Base-by-base conservation (phyloP, 2,329 filamentous ascomycete genomes). In the Monilinia aucupariae region DNA sequence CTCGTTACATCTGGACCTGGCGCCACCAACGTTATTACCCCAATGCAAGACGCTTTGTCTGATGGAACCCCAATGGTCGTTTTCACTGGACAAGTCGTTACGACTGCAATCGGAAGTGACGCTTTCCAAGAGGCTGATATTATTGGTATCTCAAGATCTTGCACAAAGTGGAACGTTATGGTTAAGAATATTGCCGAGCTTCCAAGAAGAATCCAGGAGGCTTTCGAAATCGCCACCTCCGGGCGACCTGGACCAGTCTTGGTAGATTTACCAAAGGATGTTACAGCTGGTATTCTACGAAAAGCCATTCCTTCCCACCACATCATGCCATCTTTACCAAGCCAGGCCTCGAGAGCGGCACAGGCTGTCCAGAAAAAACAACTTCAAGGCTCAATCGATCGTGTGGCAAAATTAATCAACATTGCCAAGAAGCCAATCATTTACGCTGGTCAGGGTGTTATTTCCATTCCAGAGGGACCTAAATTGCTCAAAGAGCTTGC, bases 111-210 rank as follows among this genome's bases (percentile, higher is more conserved):
- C 76, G 94, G 94, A 66, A 96, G 90, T 67, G 93, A 97, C 75
- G 91, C 92, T 63, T 97, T 97, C 83, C 94, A 99, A 76, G 94
- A 97, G 78, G 92, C 92, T 64, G 94, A 99, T 74, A 87, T 96
- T 43, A 82, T 97, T 64, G 93, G 93, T 70, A 97, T 99, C 76
- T 96, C 91, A 41, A 85, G 93, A 72, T 87, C 92, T 25, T 97
- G 92, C 82, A 97, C 92, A 70, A 97, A 97, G 81, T 99, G 94
- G 94, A 97, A 97, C 72, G 91, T 96, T 65, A 96, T 97, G 92
- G 91, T 97, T 55, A 97, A 96, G 83, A 93, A 88, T 75, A 87
- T 96, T 62, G 92, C 91, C 58, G 94, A 99, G 78, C 82, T 99
- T 62, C 94, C 94, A 58, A 86, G 90, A 71, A 85, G 93, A 68